phyloP scores from a whole-genome alignment of 768 basidiomycete species.

The Lactarius tabidus region DNA sequence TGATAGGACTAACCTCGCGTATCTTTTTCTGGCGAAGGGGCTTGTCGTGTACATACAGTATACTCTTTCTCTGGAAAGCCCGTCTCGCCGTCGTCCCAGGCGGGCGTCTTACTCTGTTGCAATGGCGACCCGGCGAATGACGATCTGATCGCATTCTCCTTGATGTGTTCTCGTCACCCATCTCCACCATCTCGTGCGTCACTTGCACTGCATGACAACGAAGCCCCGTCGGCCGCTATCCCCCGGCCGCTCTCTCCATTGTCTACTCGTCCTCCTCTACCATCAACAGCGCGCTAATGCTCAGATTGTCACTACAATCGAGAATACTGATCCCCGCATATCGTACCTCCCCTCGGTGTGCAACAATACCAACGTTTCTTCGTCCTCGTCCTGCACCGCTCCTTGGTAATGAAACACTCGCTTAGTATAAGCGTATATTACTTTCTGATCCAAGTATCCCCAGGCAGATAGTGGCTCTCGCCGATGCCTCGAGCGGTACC shows the following conservation, averaged over 20 bases:
- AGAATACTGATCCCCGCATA: conserved; percentile 24
- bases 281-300: not conserved
- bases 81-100: not conserved
- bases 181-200: conserved; percentile 7
- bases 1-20: not conserved
- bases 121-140: conserved; percentile 21
- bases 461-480: conserved; percentile 23
- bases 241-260: conserved; percentile 7
- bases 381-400: conserved; percentile 8
- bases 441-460: conserved; percentile 11
- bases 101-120: conserved; percentile 12
- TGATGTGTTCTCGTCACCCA: conserved; percentile 14
- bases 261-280: not conserved
- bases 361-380: not conserved
- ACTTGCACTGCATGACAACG: conserved; percentile 20
- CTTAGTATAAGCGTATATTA: not conserved
- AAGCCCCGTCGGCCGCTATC: not conserved
- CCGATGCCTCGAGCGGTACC: conserved; percentile 21
- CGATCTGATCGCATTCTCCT: conserved; percentile 10
- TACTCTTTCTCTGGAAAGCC: not conserved
- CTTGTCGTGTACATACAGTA: not conserved
- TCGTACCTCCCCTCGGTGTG: conserved; percentile 25
- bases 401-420: conserved; percentile 17
- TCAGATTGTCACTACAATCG: conserved; percentile 13
- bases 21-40: not conserved